A percentile compares a stretch with the other conserved stretches of the same genome.
Conservation (phyloP, 306 rosid genomes). For the Macrotyloma uniflorum region DNA sequence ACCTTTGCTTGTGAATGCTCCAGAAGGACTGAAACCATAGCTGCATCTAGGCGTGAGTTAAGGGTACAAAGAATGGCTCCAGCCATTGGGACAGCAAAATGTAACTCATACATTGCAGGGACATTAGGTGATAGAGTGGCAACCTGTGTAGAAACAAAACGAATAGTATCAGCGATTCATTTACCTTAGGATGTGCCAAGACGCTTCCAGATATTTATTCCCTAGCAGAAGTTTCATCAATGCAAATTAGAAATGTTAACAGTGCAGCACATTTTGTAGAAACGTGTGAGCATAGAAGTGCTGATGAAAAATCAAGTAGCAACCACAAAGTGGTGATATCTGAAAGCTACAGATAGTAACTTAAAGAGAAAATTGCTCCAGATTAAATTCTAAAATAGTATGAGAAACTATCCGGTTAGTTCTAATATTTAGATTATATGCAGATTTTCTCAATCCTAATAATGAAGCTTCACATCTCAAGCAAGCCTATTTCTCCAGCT, state of each 20-base stretch:
- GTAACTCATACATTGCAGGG: conserved; percentile 95
- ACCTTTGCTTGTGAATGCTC: conserved; percentile 75
- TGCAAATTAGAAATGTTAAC: conserved; percentile 2
- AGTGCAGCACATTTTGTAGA: background rate
- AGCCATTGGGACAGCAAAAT: conserved; percentile 93
- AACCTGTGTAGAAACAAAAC: conserved; percentile 58
- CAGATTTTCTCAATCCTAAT: background rate
- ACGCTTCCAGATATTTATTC: background rate
- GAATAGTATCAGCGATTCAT: conserved; percentile 22
- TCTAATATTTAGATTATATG: background rate
- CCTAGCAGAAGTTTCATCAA: background rate
- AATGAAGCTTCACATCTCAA: background rate
- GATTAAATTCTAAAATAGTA: background rate
- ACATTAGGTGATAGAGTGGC: conserved; percentile 80
- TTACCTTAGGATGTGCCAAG: background rate
- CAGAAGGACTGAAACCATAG: conserved; percentile 58
- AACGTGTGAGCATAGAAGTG: background rate
- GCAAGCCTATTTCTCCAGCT: background rate
- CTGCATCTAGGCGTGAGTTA: conserved; percentile 66
- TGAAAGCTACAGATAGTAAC: background rate
- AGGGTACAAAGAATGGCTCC: conserved; percentile 81
- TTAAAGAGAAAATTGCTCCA: background rate
- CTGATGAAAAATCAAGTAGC: background rate
- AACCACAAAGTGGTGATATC: background rate
- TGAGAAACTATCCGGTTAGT: background rate